phyloP scores from a whole-genome alignment of 2,329 filamentous ascomycete genomes.

The Hirsutella minnesotensis region DNA sequence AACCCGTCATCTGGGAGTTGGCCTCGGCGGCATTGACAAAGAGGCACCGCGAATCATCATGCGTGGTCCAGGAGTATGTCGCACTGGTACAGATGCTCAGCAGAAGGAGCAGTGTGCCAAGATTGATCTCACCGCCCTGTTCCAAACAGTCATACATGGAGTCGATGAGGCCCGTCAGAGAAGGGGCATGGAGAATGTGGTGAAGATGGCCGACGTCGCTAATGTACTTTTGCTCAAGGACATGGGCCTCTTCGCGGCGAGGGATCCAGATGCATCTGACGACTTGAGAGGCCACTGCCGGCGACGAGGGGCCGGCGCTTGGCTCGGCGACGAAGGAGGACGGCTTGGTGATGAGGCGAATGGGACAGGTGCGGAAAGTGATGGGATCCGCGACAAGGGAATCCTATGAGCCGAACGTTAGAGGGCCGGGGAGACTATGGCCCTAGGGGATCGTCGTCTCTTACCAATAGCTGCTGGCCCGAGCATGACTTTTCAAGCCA shows the following conservation, averaged over 20 bases:
- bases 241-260: conserved; percentile 17
- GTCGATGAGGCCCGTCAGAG: conserved; percentile 15
- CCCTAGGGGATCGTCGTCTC: neutral
- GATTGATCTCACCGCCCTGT: conserved; percentile 9
- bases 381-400: conserved; percentile 17
- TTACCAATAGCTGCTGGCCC: conserved; percentile 17
- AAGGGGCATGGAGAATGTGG: conserved; percentile 18
- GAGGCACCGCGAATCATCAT: conserved; percentile 14
- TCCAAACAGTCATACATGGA: conserved; percentile 18
- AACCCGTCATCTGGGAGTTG: conserved; percentile 16
- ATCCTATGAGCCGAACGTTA: conserved; percentile 10
- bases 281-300: conserved; percentile 14
- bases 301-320: conserved; percentile 8
- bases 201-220: conserved; percentile 18
- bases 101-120: conserved; percentile 15
- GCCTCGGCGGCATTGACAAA: conserved; percentile 15
- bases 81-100: conserved; percentile 18
- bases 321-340: conserved; percentile 20
- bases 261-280: conserved; percentile 22
- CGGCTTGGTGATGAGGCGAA: conserved; percentile 18
- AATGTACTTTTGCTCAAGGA: conserved; percentile 18
- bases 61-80: conserved; percentile 18
- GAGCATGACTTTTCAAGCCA: conserved; percentile 19
- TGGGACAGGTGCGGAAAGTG: conserved; percentile 20
- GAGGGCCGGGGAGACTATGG: neutral